Evolutionary conservation across 306 rosid species (phyloP).

Genomic region (Medicago ruthenica): DNA sequence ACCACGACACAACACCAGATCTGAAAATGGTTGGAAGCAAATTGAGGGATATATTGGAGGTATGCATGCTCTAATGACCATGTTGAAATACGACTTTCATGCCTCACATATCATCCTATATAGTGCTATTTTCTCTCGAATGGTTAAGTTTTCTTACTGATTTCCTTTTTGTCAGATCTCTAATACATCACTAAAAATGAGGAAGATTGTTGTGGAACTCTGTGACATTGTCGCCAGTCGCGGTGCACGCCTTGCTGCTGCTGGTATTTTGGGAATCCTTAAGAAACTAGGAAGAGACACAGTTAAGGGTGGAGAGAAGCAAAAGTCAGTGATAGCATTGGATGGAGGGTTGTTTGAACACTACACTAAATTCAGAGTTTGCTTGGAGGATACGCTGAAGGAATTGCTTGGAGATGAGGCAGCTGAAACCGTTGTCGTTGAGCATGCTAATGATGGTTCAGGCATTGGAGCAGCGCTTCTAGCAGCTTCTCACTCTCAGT

Average conservation of each 20-base stretch:
- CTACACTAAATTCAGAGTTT: constrained; percentile 71
- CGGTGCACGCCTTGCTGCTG: constrained; percentile 88
- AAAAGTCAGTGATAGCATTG: constrained; percentile 77
- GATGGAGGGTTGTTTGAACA: constrained; percentile 95
- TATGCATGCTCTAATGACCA: constrained; percentile 31
- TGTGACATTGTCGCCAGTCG: constrained; percentile 86
- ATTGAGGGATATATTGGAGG: constrained; percentile 83
- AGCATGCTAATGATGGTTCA: constrained; percentile 88
- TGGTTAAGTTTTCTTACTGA: constrained; percentile 32
- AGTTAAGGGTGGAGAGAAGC: constrained; percentile 73
- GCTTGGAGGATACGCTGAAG: constrained; percentile 74
- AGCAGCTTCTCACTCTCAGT: constrained; percentile 92
- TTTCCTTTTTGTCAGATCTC: constrained; percentile 61
- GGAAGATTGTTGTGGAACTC: constrained; percentile 66
- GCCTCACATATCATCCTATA: constrained; percentile 26
- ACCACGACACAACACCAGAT: constrained; percentile 81
- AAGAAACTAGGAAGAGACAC: constrained; percentile 91
- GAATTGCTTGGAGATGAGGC: constrained; percentile 82
- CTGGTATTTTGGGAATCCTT: constrained; percentile 84
- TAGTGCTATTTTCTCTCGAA: background rate
- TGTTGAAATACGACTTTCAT: constrained; percentile 5
- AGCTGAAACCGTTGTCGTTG: constrained; percentile 62
- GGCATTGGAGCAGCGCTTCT: constrained; percentile 96
- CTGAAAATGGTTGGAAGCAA: constrained; percentile 78
- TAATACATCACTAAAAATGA: constrained; percentile 72